Evolutionary conservation across 2,329 filamentous ascomycete species (phyloP).

Genomic region (Clonostachys byssicola): DNA sequence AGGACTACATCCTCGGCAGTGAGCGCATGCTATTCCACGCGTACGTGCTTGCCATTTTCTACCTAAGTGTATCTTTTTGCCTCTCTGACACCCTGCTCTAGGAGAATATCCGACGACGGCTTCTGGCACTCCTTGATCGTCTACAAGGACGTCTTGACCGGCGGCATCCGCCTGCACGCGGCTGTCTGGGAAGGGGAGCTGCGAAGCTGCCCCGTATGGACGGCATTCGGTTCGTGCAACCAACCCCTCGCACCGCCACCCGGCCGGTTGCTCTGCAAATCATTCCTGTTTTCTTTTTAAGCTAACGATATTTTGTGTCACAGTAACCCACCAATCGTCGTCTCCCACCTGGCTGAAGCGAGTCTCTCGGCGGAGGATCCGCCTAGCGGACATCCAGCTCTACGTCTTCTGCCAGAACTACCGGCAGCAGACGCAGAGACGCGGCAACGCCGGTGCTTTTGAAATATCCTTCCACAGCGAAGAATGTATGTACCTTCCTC

Average conservation of each 20-base stretch:
- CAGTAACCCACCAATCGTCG: constrained; percentile 48
- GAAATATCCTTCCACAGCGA: constrained; percentile 44
- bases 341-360: constrained; percentile 47
- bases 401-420: constrained; percentile 58
- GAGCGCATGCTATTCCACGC: constrained; percentile 53
- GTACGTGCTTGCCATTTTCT: constrained; percentile 28
- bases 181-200: constrained; percentile 51
- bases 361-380: constrained; percentile 39
- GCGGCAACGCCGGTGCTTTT: constrained; percentile 40
- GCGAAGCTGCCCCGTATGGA: constrained; percentile 56
- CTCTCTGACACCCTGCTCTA: background rate
- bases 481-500: constrained; percentile 21
- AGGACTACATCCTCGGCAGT: constrained; percentile 40
- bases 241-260: background rate
- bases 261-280: background rate
- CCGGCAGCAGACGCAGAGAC: constrained; percentile 45
- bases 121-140: constrained; percentile 50
- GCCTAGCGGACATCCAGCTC: constrained; percentile 48
- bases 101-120: constrained; percentile 52
- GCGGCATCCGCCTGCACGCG: constrained; percentile 49
- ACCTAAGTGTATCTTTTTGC: background rate
- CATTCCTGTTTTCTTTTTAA: too few species aligned
- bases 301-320: background rate
- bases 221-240: constrained; percentile 50
- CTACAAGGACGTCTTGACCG: constrained; percentile 42